Conservation (phyloP, 1,284 basidiomycete genomes). For the Tetrapyrgos nigripes region DNA sequence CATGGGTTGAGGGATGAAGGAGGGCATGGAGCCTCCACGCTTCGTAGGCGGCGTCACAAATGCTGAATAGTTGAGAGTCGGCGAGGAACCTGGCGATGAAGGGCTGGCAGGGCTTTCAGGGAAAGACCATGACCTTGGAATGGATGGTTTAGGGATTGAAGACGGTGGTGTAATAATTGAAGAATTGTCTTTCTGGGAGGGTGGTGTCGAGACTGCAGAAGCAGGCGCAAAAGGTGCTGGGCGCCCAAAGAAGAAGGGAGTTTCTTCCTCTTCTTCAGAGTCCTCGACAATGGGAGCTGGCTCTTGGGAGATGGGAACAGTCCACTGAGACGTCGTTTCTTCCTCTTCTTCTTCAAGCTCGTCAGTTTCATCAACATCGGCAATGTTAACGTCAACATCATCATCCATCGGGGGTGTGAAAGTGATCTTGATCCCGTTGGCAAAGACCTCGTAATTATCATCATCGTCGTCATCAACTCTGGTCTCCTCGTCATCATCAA, state of each 20-base stretch:
- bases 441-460: conserved; percentile 40
- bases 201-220: conserved; percentile 13
- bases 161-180: conserved; percentile 46
- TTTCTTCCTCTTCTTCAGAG: conserved; percentile 29
- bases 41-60: conserved; percentile 54
- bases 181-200: conserved; percentile 29
- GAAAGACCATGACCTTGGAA: conserved; percentile 34
- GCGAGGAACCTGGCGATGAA: conserved; percentile 17
- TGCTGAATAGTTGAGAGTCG: conserved; percentile 22
- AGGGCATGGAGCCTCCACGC: conserved; percentile 49
- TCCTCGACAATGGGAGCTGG: conserved; percentile 27
- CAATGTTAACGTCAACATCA: conserved; percentile 15
- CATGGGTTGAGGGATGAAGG: conserved; percentile 57
- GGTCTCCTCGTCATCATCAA: conserved; percentile 49
- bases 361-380: conserved; percentile 8
- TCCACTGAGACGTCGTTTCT: conserved; percentile 15
- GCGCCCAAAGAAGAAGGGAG: conserved; percentile 27
- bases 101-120: conserved; percentile 14
- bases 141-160: conserved; percentile 56
- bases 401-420: conserved; percentile 58
- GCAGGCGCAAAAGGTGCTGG: conserved; percentile 23
- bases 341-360: conserved; percentile 7
- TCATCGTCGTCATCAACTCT: conserved; percentile 49
- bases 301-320: neutral
- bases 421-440: conserved; percentile 71